Base-by-base conservation (phyloP, 257 asterid species). In the Linderniella brevidens region DNA sequence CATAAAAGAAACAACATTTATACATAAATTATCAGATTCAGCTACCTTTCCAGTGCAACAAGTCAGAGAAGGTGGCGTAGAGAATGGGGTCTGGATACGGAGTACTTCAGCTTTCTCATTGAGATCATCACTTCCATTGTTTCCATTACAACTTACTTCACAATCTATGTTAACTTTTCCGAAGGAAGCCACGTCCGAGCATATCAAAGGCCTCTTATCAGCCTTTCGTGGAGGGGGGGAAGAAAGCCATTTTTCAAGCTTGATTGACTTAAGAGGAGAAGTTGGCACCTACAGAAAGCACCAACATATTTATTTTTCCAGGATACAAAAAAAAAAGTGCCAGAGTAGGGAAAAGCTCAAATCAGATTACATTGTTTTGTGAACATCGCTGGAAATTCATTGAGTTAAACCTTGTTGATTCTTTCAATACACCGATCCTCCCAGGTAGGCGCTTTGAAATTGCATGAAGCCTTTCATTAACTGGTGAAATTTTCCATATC, bases 401-500 rank as follows among this genome's bases (percentile, higher is more conserved):
- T 18, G 82, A 71, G 67, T 76, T 88, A 60, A 84, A 69, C 71
- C 87, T 73, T 52, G 93, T 70, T 44, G 94, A 76, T 54, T 84
- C 96, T 49, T 80, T 78, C 73, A 81, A 68, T 53, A 74, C 80
- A 68, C 75, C 75, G 49, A 78, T 58, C 69, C 59, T 65, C 67
- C 76, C 73, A 14, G 82, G 83, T 32, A 71, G 59, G 39, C 73
- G 68, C 73, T 80, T 88, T 59, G 98, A 76, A 68, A 78, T 58
- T 16, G 93, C 71, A 56, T 72, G 76, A 17, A 88, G 82, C 57
- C 80, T 79, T 62, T 88, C 93, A 47, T 88, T 80, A 58, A 88
- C 78, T 16, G 98, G 95, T 64, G 98, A 84, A 61, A 84, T 68
- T 68, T 62, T 80, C 98, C 98, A 88, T 40, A 95, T 74, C 61